Evolutionary conservation across 768 basidiomycete species (phyloP), one percentile per base, ranked within the genome.

Genomic region (Rhodotorula paludigena): DNA sequence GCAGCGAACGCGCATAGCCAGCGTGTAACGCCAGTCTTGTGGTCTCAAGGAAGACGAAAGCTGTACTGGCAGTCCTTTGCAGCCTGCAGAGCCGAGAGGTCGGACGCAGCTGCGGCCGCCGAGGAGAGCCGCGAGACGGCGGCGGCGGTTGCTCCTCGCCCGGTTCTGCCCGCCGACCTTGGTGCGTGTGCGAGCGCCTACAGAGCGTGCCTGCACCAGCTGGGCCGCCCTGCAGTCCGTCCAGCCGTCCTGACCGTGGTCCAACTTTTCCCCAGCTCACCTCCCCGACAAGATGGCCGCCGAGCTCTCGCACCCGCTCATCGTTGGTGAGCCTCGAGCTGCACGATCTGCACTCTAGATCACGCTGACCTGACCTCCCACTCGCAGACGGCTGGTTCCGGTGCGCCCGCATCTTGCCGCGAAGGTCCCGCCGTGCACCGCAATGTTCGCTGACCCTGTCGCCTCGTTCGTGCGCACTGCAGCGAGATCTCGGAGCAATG

Each of bases 401-500:
- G 67, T 68, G 62, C 30, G 67, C 51, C 44, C 49, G 11, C 5
- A 9, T n/a, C 52, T n/a, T 23, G 2, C 36, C 25, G 12, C 35
- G 7, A 7, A n/a, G n/a, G n/a, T n/a, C n/a, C n/a, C n/a, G n/a
- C 20, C 32, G 32, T 23, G 25, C 53, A 30, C 30, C 49, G 2
- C n/a, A 3, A 11, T 3, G 20, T 0, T 14, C 42, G 28, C 57
- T 38, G 18, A 32, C 33, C 16, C 33, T 47, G 23, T 32, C 33
- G 15, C 38, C n/a, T n/a, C 42, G 5, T 32, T 45, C 18, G 1
- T 39, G 4, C 35, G 3, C 18, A 1, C 23, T n/a, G 3, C 52
- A 74, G 78, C 61, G 80, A 81, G 76, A 78, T 80, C 76, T 78
- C 77, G 69, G 73, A 77, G 53, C 80, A 81, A 78, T 81, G 80